phyloP scores from a whole-genome alignment of 306 rosid genomes.

The Rosa multiflora region DNA sequence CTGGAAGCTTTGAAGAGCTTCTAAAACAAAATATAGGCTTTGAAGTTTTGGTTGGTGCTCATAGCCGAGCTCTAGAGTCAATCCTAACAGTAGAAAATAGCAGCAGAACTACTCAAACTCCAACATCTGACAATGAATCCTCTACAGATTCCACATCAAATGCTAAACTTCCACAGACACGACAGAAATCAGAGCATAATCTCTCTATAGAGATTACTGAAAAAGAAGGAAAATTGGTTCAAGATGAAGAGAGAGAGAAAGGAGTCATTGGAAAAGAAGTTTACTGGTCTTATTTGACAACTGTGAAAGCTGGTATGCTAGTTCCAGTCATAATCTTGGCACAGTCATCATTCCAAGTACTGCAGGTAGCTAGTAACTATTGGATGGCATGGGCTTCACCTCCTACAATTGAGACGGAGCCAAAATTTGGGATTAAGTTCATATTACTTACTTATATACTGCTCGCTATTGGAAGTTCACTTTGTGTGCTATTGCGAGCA shows the following conservation, averaged over 20 bases:
- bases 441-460: conserved; percentile 53
- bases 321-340: conserved; percentile 80
- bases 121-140: conserved; percentile 43
- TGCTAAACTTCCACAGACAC: conserved; percentile 30
- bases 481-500: conserved; percentile 64
- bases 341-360: conserved; percentile 76
- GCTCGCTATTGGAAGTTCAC: conserved; percentile 69
- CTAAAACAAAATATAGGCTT: conserved; percentile 80
- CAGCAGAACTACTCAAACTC: conserved; percentile 38
- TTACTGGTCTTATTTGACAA: conserved; percentile 75
- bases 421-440: conserved; percentile 47
- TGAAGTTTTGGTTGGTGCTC: conserved; percentile 89
- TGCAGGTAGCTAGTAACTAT: conserved; percentile 87
- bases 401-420: conserved; percentile 54
- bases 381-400: conserved; percentile 99
- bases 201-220: conserved; percentile 52
- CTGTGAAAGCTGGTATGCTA: conserved; percentile 61
- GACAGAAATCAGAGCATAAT: conserved; percentile 51
- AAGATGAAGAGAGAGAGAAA: conserved; percentile 91
- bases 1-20: conserved; percentile 79
- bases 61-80: conserved; percentile 79
- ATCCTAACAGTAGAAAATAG: conserved; percentile 62
- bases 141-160: conserved; percentile 35
- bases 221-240: conserved; percentile 70
- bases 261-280: conserved; percentile 90